Conservation (phyloP, 1,139 yeast species). For the Pichia sorboxylosa region DNA sequence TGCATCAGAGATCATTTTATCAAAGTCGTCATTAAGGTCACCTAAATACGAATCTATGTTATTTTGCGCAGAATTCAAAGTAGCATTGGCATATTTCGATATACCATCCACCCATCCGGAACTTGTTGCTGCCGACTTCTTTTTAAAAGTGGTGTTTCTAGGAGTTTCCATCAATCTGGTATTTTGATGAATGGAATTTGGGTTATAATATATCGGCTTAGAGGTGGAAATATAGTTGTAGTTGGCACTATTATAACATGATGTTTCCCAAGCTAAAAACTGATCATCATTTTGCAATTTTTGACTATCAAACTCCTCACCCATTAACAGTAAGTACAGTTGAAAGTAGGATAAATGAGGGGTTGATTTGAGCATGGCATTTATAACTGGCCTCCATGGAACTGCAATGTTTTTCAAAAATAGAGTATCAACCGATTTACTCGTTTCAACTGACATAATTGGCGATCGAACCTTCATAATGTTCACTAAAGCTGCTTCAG, state of each 20-base stretch:
- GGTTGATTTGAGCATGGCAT: constrained; percentile 70
- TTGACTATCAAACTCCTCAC: constrained; percentile 40
- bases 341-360: constrained; percentile 49
- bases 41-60: constrained; percentile 17
- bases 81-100: constrained; percentile 12
- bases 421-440: constrained; percentile 32
- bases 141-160: not conserved
- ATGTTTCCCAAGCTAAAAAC: constrained; percentile 44
- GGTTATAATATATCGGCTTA: constrained; percentile 23
- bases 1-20: constrained; percentile 19
- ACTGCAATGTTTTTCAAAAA: constrained; percentile 51
- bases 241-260: constrained; percentile 28
- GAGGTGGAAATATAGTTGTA: constrained; percentile 23
- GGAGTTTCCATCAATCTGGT: constrained; percentile 15
- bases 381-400: constrained; percentile 70
- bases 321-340: constrained; percentile 45
- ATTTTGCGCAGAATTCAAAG: constrained; percentile 17
- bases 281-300: constrained; percentile 33
- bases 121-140: not conserved
- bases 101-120: constrained; percentile 15
- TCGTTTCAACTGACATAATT: constrained; percentile 18
- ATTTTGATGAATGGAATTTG: constrained; percentile 21
- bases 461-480: constrained; percentile 28
- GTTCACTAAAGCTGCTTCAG: constrained; percentile 45
- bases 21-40: constrained; percentile 21